A percentile compares a stretch with the other conserved stretches of the same genome.
These are phyloP conservation scores for Fusarium aywerte DNA, from an alignment of 2,329 filamentous ascomycete genomes.

Conservation along the genomic window DNA sequence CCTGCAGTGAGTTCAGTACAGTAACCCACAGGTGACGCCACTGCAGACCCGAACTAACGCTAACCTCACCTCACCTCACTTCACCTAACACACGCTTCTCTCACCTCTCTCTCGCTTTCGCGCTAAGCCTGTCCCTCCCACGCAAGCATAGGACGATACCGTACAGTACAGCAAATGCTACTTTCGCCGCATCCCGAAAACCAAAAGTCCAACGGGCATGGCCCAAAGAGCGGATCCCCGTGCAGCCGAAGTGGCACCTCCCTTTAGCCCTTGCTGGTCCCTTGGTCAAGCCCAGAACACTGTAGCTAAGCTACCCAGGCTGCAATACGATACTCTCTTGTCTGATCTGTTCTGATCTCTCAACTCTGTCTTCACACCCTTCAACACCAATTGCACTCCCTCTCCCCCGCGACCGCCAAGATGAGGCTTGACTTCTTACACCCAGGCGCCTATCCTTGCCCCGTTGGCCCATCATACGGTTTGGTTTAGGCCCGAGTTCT, in stretches of 20 bases:
- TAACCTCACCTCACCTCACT: slow-evolving; percentile 27
- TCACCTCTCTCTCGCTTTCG: background rate
- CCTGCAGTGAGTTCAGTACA: background rate
- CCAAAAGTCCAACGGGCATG: slow-evolving; percentile 28
- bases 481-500: slow-evolving; percentile 42
- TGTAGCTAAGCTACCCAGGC: slow-evolving; percentile 2
- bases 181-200: slow-evolving; percentile 36
- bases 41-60: slow-evolving; percentile 28
- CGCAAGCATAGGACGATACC: slow-evolving; percentile 25
- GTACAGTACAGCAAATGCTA: slow-evolving; percentile 11
- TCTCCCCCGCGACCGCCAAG: slow-evolving; percentile 43
- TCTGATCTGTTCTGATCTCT: slow-evolving; percentile 32
- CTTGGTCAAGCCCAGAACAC: slow-evolving; percentile 12
- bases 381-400: slow-evolving; percentile 32
- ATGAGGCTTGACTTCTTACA: slow-evolving; percentile 42
- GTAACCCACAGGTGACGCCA: slow-evolving; percentile 35
- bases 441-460: slow-evolving; percentile 39
- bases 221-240: slow-evolving; percentile 44
- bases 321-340: slow-evolving; percentile 8
- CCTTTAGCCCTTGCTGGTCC: slow-evolving; percentile 27
- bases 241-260: slow-evolving; percentile 45
- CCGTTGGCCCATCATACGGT: slow-evolving; percentile 45
- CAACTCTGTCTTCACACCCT: slow-evolving; percentile 30
- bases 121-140: slow-evolving; percentile 24
- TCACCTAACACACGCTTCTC: slow-evolving; percentile 14